Conservation (phyloP, 2,329 filamentous ascomycete species). For the Ilyonectria destructans region DNA sequence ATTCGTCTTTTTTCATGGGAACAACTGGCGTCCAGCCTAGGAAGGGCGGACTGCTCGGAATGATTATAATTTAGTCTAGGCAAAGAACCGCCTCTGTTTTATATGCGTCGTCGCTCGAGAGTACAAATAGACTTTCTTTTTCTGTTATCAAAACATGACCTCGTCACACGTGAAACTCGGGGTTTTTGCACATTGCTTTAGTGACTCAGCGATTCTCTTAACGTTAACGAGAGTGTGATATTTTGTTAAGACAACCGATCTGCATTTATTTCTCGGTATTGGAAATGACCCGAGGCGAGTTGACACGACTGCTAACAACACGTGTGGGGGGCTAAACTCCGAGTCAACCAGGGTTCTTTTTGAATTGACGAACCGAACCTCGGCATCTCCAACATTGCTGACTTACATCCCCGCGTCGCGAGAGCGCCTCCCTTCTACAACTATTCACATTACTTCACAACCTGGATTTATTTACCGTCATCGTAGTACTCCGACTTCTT, state of each 20-base stretch:
- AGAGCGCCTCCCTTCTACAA: slow-evolving; percentile 4
- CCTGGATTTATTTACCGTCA: background rate
- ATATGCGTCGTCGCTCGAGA: slow-evolving; percentile 37
- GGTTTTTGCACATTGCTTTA: background rate
- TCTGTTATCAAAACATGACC: slow-evolving; percentile 18
- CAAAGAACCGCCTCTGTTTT: slow-evolving; percentile 45
- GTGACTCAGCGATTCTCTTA: background rate
- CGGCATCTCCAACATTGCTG: slow-evolving; percentile 43
- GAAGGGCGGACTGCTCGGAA: slow-evolving; percentile 45
- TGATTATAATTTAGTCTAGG: slow-evolving; percentile 51
- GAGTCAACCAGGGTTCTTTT: slow-evolving; percentile 28
- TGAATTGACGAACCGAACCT: slow-evolving; percentile 36
- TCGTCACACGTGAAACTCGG: slow-evolving; percentile 11
- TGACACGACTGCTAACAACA: background rate
- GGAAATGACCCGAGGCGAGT: background rate
- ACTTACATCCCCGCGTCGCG: slow-evolving; percentile 21
- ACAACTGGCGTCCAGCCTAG: slow-evolving; percentile 48
- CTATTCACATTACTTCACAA: background rate
- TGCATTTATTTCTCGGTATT: background rate
- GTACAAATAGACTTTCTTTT: slow-evolving; percentile 46
- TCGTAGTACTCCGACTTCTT: background rate
- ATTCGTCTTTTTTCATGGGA: slow-evolving; percentile 47
- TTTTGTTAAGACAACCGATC: background rate
- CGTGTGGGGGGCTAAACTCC: slow-evolving; percentile 28
- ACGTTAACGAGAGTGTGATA: too few relatives aligned